Percentiles rank a stretch among this genome's conserved stretches.
These are phyloP conservation scores for Kwoniella pini DNA, from an alignment of 768 basidiomycete genomes.

Conservation along the genomic window DNA sequence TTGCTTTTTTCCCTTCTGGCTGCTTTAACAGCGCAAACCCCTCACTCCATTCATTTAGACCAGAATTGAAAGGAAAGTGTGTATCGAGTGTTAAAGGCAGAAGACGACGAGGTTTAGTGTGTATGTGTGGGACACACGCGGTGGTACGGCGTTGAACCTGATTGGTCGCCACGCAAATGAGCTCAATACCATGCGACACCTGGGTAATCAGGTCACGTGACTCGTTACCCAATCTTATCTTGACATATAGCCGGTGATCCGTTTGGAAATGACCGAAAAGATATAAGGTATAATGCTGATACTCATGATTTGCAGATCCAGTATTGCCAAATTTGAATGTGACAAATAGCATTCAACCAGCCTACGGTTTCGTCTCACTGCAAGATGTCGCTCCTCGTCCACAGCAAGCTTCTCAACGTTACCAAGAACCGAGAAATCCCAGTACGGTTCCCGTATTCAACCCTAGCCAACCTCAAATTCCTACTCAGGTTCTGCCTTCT, in stretches of 20 bases:
- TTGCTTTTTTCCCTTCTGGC: too few species aligned
- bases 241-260: too few species aligned
- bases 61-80: neutral
- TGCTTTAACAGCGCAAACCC: neutral
- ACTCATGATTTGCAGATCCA: neutral
- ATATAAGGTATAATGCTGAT: slow-evolving; percentile 19
- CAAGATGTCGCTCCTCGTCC: slow-evolving; percentile 20
- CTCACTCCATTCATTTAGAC: neutral
- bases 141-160: neutral
- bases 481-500: neutral
- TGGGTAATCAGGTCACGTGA: slow-evolving; percentile 1
- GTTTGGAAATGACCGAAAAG: too few species aligned
- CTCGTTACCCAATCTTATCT: neutral
- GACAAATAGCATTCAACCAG: neutral
- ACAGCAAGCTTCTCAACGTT: neutral
- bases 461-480: neutral
- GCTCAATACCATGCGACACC: neutral
- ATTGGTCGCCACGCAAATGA: neutral
- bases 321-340: neutral
- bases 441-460: neutral
- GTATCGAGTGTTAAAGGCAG: neutral
- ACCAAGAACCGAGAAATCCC: neutral
- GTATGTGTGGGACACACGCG: slow-evolving; percentile 1
- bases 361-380: slow-evolving; percentile 14
- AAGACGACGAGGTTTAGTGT: neutral